Evolutionary conservation across 108 stramenopile genomes (phyloP).

Genomic region (Cylindrotheca closterium): DNA sequence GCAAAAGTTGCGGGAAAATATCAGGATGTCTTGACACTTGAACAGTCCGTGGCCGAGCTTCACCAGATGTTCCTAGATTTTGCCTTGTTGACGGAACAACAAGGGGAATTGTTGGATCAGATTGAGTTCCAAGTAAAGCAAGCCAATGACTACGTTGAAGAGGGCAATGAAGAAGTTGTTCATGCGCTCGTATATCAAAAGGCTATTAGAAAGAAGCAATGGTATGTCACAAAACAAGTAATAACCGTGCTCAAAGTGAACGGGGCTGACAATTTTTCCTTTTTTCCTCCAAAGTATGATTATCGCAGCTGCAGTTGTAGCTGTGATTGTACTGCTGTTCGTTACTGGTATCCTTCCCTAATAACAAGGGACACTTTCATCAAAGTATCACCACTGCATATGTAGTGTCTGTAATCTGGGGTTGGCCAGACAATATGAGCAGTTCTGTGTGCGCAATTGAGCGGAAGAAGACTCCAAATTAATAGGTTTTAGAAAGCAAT

Average conservation of each 20-base stretch:
- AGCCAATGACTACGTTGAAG: slow-evolving; percentile 94
- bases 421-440: no score
- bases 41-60: slow-evolving; percentile 93
- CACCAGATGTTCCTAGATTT: slow-evolving; percentile 99
- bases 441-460: no score
- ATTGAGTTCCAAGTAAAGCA: slow-evolving; percentile 96
- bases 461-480: no score
- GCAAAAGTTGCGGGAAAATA: slow-evolving; percentile 95
- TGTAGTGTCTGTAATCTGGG: neutral
- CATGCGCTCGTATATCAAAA: slow-evolving; percentile 90
- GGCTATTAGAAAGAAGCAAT: slow-evolving; percentile 94
- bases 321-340: slow-evolving; percentile 18
- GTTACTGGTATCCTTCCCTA: neutral
- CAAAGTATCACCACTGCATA: neutral
- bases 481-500: no score
- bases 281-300: slow-evolving; percentile 2
- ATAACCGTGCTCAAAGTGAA: neutral
- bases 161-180: slow-evolving; percentile 89
- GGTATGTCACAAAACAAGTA: slow-evolving; percentile 29
- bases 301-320: slow-evolving; percentile 21
- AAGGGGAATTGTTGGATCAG: slow-evolving; percentile 97
- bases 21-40: slow-evolving; percentile 96
- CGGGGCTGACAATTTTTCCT: neutral
- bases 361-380: neutral
- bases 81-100: slow-evolving; percentile 97